Base-by-base conservation (phyloP, 345 rosid genomes). In the Camelina laxa region DNA sequence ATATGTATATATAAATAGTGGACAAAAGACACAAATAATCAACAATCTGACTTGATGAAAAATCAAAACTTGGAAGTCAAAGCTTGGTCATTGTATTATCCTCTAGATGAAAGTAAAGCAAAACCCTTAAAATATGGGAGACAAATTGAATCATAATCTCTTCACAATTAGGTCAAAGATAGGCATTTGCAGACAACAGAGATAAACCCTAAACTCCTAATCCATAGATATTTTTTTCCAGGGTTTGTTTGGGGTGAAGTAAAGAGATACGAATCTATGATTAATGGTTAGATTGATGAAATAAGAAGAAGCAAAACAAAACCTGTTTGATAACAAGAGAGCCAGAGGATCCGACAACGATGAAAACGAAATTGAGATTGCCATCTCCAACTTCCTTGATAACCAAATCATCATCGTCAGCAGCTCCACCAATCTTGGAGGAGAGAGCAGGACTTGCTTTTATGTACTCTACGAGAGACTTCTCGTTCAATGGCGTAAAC, bases 351-450 rank as follows among this genome's bases (percentile, higher is more conserved):
- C 83, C 84, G 27, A 67, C 58, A 24, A 95, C 87, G 74, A 95
- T 89, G 89, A 80, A 90, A 69, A 92, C 98, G 78, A 85, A 95
- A 69, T 92, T 95, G 73, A 95, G 91, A 60, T 95, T 95, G 58
- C 99, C 99, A 78, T 95, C 99, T 60, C 99, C 99, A 24, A 95
- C 97, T 85, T 95, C 99, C 72, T 83, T 85, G 62, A 90, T 86
- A 57, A 82, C 69, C 82, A 92, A 80, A 71, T 82, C 88, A 12
- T 88, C 94, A 76, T 80, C 75, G 2, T 80, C 75, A 2, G 51
- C 36, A 27, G 30, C 30, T 27, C 30, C 30, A 5, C 88, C 90
- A 21, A 92, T 58, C 82, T 75, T 87, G 14, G 90, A 86, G 14
- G 92, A 87, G 67, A 95, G 82, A 63, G 86, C 75, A 55, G 98